Base-by-base conservation (phyloP, 371 early-diverging fungal genomes). In the Batkoa obscura region DNA sequence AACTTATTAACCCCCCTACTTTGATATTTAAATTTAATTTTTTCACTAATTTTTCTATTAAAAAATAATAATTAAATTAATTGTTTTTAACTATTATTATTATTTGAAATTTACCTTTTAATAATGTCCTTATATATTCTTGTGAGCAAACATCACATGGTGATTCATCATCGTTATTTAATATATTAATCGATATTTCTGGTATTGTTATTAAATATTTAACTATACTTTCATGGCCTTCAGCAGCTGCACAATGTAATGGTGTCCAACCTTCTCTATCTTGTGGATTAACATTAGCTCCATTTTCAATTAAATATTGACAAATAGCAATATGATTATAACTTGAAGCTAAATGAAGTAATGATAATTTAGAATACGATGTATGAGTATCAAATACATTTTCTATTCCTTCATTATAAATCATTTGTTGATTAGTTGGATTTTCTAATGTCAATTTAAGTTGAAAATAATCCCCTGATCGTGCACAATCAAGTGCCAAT, bases 241-340 rank as follows among this genome's bases (percentile, higher is more conserved):
- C 79, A 0, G 76, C 80, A 36, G 72, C 69, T 3, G 80, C 80
- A 57, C 75, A 76, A 57, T 82, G 83, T 59, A 82, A 60, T 4
- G 83, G 78, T 1, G 83, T 79, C 80, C 80, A 80, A 62, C 68
- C 68, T 59, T 76, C 78, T 39, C 58, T 49, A 56, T 81, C 80
- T 2, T 59, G 42, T 30, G 69, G 58, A 52, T 78, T 78, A 43
- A 76, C 72, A 38, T 57, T 48, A 2, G 70, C 67, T 2, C 64
- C 64, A 0, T 56, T 59, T 6, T 67, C 60, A 33, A 81, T 56
- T 51, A 78, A 60, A 48, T 68, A 59, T 50, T 61, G 58, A 23
- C 71, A 75, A 32, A 73, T 63, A 3, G 63, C 67, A 48, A 71
- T 35, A 49, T 75, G 72, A 36, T 76, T 76, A 50, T 78, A 69